Evolutionary conservation across 768 basidiomycete species (phyloP), one percentile per base, ranked within the genome.

Genomic region (Cystoderma amianthinum): DNA sequence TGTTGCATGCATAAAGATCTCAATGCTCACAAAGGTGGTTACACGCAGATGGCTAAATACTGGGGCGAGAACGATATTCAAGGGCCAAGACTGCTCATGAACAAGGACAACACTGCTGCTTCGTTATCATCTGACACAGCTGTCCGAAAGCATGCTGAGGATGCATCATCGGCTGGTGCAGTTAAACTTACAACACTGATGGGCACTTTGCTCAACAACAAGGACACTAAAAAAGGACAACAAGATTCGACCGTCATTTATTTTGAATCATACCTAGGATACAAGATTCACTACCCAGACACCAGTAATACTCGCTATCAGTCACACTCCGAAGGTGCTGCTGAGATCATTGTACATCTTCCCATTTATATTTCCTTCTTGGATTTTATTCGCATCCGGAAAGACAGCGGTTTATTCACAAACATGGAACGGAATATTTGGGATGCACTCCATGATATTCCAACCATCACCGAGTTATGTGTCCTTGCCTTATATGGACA

Each of bases 211-310:
- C n/a, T n/a, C n/a, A 54, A 59, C 36, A 36, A 66, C 46, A 64
- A 64, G 44, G 51, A 60, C 42, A 55, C 64, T 36, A 67, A 64
- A 45, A 59, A 60, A 24, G 65, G 64, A 15, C 51, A 60, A 36
- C 55, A 58, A 42, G 56, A 62, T 47, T 18, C 37, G 2, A 50
- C 54, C 42, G 20, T 41, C 1, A 40, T 20, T 22, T 55, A 47
- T 44, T 53, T 43, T 46, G 12, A 20, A 11, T 36, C 41, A n/a
- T 18, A 50, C 32, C 15, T 47, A 15, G 42, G 42, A 25, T 40
- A 7, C 13, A 23, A 21, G 17, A 51, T 56, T 18, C 48, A 46
- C 21, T 57, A 55, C 47, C 58, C 54, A 17, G 49, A 57, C 39
- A 54, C 51, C 47, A 50, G 17, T 54, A 46, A n/a, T n/a, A n/a